Conservation (phyloP, 306 rosid genomes). For the Adenanthera pavonina region DNA sequence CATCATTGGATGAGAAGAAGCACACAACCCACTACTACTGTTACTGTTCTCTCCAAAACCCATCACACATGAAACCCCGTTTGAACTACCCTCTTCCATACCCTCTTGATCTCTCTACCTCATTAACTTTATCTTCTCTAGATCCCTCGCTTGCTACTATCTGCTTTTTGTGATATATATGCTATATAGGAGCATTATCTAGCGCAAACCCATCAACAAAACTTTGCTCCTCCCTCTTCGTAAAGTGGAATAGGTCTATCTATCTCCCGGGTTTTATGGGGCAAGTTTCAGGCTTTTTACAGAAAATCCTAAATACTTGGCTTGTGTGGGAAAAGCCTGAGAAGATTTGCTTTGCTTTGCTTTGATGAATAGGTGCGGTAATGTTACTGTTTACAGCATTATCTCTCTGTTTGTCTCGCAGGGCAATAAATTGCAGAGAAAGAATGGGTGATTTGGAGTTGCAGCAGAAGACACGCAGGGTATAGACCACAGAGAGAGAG, state of each 20-base stretch:
- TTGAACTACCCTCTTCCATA: conserved; percentile 21
- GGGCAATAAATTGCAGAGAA: not conserved
- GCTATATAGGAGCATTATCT: not conserved
- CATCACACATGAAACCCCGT: conserved; percentile 54
- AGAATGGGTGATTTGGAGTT: not conserved
- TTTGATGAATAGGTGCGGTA: conserved; percentile 18
- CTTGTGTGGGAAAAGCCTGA: conserved; percentile 40
- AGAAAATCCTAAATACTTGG: conserved; percentile 53
- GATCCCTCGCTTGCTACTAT: not conserved
- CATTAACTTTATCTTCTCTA: not conserved
- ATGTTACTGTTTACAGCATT: not conserved
- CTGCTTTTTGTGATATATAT: not conserved
- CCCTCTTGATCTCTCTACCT: not conserved
- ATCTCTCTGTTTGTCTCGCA: not conserved
- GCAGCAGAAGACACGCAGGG: conserved; percentile 25
- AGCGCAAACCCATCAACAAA: not conserved
- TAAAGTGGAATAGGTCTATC: conserved; percentile 16
- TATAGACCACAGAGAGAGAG: conserved; percentile 23
- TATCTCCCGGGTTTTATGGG: conserved; percentile 84
- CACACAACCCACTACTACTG: conserved; percentile 46
- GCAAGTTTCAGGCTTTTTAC: conserved; percentile 58
- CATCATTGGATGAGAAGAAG: conserved; percentile 54
- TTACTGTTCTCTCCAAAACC: conserved; percentile 59
- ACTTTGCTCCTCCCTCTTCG: not conserved
- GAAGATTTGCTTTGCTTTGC: conserved; percentile 37